phyloP scores from a whole-genome alignment of 108 stramenopile species.

The Nitzschia sp. region DNA sequence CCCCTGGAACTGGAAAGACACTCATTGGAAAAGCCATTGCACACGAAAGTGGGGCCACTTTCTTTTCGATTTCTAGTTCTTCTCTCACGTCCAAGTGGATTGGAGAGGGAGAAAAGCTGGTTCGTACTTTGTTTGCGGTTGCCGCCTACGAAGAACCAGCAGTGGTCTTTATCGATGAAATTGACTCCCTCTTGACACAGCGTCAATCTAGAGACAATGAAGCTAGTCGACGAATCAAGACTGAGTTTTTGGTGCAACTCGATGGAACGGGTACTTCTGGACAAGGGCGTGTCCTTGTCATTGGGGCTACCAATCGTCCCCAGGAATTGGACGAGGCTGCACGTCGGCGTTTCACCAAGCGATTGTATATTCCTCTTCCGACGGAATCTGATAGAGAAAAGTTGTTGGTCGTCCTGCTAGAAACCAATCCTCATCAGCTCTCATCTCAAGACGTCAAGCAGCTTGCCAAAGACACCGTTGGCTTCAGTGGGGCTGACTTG shows the following conservation, averaged over 20 bases:
- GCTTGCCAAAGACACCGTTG: slow-evolving; percentile 76
- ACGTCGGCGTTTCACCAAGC: slow-evolving; percentile 88
- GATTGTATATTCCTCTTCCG: slow-evolving; percentile 96
- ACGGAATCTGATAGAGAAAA: slow-evolving; percentile 64
- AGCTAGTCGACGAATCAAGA: slow-evolving; percentile 92
- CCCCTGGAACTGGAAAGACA: slow-evolving; percentile 91
- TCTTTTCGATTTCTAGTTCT: slow-evolving; percentile 97
- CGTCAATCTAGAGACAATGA: slow-evolving; percentile 92
- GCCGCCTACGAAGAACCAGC: slow-evolving; percentile 89
- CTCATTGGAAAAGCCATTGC: slow-evolving; percentile 99
- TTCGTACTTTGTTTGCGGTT: slow-evolving; percentile 94
- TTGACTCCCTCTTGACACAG: slow-evolving; percentile 92
- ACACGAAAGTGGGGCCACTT: slow-evolving; percentile 93
- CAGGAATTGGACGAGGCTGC: slow-evolving; percentile 99
- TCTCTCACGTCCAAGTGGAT: slow-evolving; percentile 99
- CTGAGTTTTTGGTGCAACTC: slow-evolving; percentile 92
- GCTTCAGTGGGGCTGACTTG: slow-evolving; percentile 94
- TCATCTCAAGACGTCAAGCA: slow-evolving; percentile 61
- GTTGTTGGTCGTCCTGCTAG: slow-evolving; percentile 80
- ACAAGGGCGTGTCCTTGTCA: slow-evolving; percentile 87
- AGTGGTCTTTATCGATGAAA: slow-evolving; percentile 96
- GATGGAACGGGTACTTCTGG: slow-evolving; percentile 85
- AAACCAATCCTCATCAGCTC: slow-evolving; percentile 78
- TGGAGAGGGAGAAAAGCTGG: slow-evolving; percentile 98
- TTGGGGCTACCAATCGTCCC: slow-evolving; percentile 98